Conservation (phyloP, 2,329 filamentous ascomycete genomes). For the Cladosporium sp. region DNA sequence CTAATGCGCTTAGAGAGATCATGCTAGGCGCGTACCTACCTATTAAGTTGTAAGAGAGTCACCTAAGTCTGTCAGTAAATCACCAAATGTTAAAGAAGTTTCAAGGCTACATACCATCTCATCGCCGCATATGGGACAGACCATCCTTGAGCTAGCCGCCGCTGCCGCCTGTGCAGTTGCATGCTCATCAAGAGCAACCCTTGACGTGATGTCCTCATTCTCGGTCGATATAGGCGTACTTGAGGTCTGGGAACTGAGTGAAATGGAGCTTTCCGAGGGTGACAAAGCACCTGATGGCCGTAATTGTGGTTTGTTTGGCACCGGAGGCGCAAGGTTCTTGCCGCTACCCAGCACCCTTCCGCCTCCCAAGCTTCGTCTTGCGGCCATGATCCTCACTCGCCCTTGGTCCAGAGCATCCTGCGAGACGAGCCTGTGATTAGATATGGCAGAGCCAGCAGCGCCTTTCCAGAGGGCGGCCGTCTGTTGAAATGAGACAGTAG, state of each 20-base stretch:
- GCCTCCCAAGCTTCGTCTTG: slow-evolving; percentile 76
- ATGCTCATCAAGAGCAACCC: slow-evolving; percentile 66
- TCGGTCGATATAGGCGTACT: slow-evolving; percentile 66
- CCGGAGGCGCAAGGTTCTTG: slow-evolving; percentile 64
- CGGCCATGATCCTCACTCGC: slow-evolving; percentile 57
- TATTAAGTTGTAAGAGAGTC: slow-evolving; percentile 87
- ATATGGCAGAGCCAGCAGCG: not conserved
- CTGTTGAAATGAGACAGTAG: not conserved
- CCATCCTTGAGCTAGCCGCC: slow-evolving; percentile 62
- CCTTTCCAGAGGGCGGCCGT: not conserved
- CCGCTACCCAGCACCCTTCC: slow-evolving; percentile 86
- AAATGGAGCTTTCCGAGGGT: slow-evolving; percentile 68
- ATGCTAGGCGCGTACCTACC: slow-evolving; percentile 39
- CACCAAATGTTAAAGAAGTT: not conserved
- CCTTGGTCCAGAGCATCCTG: not conserved
- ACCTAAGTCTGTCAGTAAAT: slow-evolving; percentile 52
- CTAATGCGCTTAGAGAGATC: not conserved
- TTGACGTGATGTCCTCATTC: slow-evolving; percentile 72
- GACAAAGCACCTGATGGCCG: slow-evolving; percentile 50
- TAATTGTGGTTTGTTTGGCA: slow-evolving; percentile 17
- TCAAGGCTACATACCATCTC: slow-evolving; percentile 68
- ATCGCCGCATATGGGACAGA: slow-evolving; percentile 97
- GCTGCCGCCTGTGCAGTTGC: slow-evolving; percentile 51
- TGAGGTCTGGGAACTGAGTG: slow-evolving; percentile 70
- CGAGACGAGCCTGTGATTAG: not conserved